Base-by-base conservation (phyloP, 139 green algal genomes). In the Edaphochlamys debaryana region DNA sequence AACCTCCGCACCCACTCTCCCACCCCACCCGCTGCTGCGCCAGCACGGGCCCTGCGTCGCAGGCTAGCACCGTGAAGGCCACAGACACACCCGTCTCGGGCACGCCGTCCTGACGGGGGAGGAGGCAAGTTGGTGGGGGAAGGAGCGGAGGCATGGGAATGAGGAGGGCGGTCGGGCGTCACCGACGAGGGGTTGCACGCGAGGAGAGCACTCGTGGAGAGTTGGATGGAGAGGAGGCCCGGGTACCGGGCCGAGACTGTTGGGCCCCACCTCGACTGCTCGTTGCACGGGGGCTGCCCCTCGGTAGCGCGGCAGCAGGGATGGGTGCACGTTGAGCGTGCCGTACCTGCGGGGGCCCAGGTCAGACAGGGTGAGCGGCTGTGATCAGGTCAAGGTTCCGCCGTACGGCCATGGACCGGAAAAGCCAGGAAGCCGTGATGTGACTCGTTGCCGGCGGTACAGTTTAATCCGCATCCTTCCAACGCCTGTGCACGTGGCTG, bases 311-410 rank as follows among this genome's bases (percentile, higher is more conserved):
- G 97, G 97, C 80, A 99, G 93, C 56, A 99, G 91, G 79, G 88
- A 96, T 32, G 97, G 97, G 89, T 99, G 97, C 74, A 99, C 96
- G 93, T 99, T 99, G 62, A 99, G 92, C 0, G 95, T 98, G 58
- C 97, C n/a, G n/a, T n/a, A n/a, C n/a, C n/a, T n/a, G n/a, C n/a
- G n/a, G n/a, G n/a, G n/a, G n/a, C n/a, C 97, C 38, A 90, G 86
- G 2, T n/a, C n/a, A n/a, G n/a, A n/a, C n/a, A n/a, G n/a, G n/a
- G n/a, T n/a, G n/a, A n/a, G n/a, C n/a, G n/a, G n/a, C n/a, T n/a
- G n/a, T n/a, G n/a, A n/a, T n/a, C n/a, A n/a, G n/a, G n/a, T n/a
- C n/a, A n/a, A n/a, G n/a, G n/a, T n/a, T n/a, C n/a, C n/a, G n/a
- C n/a, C n/a, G n/a, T n/a, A n/a, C n/a, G n/a, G n/a, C n/a, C n/a